Evolutionary conservation across 176 grass and related monocot species (phyloP).

Genomic region (Avena atlantica): DNA sequence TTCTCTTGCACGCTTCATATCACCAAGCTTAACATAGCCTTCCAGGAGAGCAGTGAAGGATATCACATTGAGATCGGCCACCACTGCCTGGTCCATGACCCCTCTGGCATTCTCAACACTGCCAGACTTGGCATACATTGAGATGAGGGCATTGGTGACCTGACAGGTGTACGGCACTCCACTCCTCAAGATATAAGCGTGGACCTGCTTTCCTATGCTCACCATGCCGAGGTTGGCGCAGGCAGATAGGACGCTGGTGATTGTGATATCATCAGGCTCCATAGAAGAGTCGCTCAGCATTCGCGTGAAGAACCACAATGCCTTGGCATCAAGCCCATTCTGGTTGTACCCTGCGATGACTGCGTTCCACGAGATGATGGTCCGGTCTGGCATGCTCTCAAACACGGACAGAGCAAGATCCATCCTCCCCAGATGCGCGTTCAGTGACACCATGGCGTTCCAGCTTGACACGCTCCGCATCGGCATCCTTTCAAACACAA

Average conservation of each 20-base stretch:
- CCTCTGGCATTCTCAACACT: constrained; percentile 58
- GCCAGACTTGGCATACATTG: constrained; percentile 70
- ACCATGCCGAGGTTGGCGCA: constrained; percentile 58
- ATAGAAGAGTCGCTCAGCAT: constrained; percentile 60
- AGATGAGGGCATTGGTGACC: constrained; percentile 77
- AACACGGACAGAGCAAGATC: constrained; percentile 64
- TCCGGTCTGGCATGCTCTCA: constrained; percentile 62
- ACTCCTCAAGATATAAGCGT: constrained; percentile 55
- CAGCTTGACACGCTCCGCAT: constrained; percentile 64
- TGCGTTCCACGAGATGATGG: constrained; percentile 82
- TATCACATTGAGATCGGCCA: constrained; percentile 72
- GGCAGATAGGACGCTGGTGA: constrained; percentile 64
- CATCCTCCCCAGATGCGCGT: constrained; percentile 66
- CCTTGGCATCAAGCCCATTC: constrained; percentile 60
- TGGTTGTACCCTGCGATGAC: constrained; percentile 83
- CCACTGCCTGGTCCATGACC: constrained; percentile 55
- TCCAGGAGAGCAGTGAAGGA: constrained; percentile 93
- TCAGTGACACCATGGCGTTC: constrained; percentile 68
- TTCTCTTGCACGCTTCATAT: constrained; percentile 66
- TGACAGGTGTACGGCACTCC: constrained; percentile 40
- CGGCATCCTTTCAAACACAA: constrained; percentile 67
- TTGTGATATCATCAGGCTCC: constrained; percentile 55
- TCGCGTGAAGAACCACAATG: constrained; percentile 64
- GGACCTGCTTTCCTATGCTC: constrained; percentile 66
- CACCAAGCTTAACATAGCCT: constrained; percentile 83